Base-by-base conservation (phyloP, 345 rosid species). In the Bruguiera gymnorhiza region DNA sequence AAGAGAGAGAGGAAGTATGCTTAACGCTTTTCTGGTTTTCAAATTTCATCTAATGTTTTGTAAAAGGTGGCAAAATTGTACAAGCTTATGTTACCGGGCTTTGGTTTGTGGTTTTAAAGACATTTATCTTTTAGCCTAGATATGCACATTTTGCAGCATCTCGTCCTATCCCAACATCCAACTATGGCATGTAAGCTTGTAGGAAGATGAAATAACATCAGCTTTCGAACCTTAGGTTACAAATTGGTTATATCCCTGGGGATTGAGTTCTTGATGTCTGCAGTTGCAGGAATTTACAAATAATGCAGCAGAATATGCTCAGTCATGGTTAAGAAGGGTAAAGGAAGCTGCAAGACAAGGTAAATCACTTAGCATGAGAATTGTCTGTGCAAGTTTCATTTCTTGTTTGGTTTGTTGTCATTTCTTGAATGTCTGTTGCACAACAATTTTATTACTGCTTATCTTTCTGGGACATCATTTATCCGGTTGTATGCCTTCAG, bases 321-420 rank as follows among this genome's bases (percentile, higher is more conserved):
- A 36, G 70, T 74, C 86, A 34, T 88, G 99, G 97, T 78, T 95
- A 73, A 79, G 75, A 50, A 78, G 82, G 71, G 93, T 87, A 68
- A 90, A 75, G 75, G 92, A 85, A 75, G 88, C 88, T 48, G 85
- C 91, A 63, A 78, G 88, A 81, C 88, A 71, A 68, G 97, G 97
- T 87, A 75, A 77, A 68, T 18, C 48, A 48, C 60, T 19, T 50
- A n/a, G 56, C 13, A 15, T 21, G 29, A 6, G 32, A 57, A 31
- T 63, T 32, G 61, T 24, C 30, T 31, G 11, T 65, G 43, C 52
- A 29, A 2, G 57, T 48, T 76, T 48, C 30, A 9, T 58, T 51
- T 46, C 43, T 48, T 19, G 27, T 60, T 77, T 29, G 57, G 8
- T 51, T 50, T 70, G 29, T 39, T 5, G 60, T 56, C 60, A 56